Evolutionary conservation across 2,329 filamentous ascomycete genomes (phyloP).

Genomic region (Myriangium duriaei): DNA sequence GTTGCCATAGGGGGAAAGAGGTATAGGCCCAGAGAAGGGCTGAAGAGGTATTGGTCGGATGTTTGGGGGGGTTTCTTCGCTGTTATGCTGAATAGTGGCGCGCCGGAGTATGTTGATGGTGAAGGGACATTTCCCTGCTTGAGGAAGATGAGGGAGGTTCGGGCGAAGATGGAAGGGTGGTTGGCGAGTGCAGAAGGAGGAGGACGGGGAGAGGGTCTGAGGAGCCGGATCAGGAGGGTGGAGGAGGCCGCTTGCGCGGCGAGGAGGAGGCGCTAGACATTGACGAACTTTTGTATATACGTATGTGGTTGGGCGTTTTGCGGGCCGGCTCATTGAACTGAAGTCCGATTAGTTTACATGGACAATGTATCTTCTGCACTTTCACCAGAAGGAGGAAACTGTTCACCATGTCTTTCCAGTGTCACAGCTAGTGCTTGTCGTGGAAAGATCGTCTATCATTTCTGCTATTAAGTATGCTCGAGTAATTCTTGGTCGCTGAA

Average conservation of each 20-base stretch:
- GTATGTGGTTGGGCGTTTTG: no score
- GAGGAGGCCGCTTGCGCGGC: conserved; percentile 51
- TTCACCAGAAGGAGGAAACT: no score
- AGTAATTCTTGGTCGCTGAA: no score
- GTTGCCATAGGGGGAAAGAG: conserved; percentile 22
- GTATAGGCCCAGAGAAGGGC: conserved; percentile 66
- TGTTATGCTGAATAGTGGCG: conserved; percentile 69
- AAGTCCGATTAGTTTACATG: no score
- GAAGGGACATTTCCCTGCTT: conserved; percentile 59
- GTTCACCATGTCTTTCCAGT: no score
- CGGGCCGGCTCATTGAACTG: no score
- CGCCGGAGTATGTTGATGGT: conserved; percentile 46
- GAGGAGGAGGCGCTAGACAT: conserved; percentile 16
- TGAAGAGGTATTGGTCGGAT: conserved; percentile 97
- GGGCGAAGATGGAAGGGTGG: conserved; percentile 76
- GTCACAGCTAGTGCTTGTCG: no score
- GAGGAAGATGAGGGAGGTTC: conserved; percentile 52
- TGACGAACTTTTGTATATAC: no score
- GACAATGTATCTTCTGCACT: no score
- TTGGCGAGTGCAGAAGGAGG: conserved; percentile 37
- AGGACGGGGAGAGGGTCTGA: conserved; percentile 49
- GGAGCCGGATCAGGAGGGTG: conserved; percentile 46
- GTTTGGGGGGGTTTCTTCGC: conserved; percentile 79
- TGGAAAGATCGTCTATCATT: no score
- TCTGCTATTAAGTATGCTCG: no score